Evolutionary conservation across 352 stramenopile genomes (phyloP), one percentile per base, ranked within the genome.

Genomic region (Phytopythium kandeliae): DNA sequence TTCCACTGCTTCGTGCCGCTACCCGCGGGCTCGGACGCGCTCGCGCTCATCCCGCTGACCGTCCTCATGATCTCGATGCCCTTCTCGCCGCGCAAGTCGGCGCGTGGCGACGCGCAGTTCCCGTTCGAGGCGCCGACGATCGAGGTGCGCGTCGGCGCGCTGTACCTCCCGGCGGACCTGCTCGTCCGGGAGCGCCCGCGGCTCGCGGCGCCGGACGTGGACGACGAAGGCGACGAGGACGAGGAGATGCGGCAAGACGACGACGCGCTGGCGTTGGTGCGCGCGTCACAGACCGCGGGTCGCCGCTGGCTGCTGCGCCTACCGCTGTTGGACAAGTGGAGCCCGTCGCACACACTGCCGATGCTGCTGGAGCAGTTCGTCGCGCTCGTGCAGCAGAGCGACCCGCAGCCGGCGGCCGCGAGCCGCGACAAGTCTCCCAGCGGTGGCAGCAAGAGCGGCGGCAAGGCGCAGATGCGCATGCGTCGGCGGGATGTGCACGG

Each of bases 1-100:
- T 86, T 92, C 60, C 67, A 77, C 45, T 87, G 79, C 51, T 92
- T 86, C 38, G 76, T 88, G 37, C 78, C 81, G 9, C 89, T 92
- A 55, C 73, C 73, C 16, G 69, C 82, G 24, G 78, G 78, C 44
- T 92, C 81, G 1, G 78, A 82, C 37, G 78, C 78, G 33, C 69
- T 92, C 3, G 33, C 58, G 17, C 60, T 92, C 49, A 58, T 92
- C 5, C 81, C 81, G 26, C 63, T 85, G 6, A 85, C 64, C 5
- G 57, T 67, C 45, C 54, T 92, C 25, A 58, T 79, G 16, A 37
- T 92, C 9, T 51, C 52, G 3, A 89, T 89, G 76, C 65, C 76
- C 4, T 90, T 85, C 60, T 71, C 64, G 8, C 43, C 60, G 5
- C 45, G 38, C 1, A 48, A 50, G 31, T 37, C 65, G 16, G 64